These are phyloP conservation scores for Xylaria digitata DNA, from an alignment of 2,329 filamentous ascomycete species.

Conservation along the genomic window DNA sequence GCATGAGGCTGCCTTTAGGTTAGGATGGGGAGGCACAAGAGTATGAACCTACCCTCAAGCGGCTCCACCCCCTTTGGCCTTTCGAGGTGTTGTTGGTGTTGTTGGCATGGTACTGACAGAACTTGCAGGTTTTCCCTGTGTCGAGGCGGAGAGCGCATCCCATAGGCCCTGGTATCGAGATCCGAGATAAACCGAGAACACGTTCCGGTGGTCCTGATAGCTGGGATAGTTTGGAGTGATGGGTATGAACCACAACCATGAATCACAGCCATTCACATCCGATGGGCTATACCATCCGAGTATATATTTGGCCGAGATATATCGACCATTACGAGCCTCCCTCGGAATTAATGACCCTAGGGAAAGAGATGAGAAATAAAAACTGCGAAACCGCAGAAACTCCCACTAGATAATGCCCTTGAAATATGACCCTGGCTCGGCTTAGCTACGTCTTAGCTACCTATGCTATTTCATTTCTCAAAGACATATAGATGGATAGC, in stretches of 20 bases:
- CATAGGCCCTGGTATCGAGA: conserved; percentile 85
- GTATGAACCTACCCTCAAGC: conserved; percentile 61
- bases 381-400: neutral
- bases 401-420: conserved; percentile 1
- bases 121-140: conserved; percentile 65
- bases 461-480: neutral
- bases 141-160: conserved; percentile 71
- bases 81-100: neutral
- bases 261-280: neutral
- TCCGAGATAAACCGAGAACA: conserved; percentile 72
- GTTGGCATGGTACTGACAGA: conserved; percentile 15
- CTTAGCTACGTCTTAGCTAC: neutral
- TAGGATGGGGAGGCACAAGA: conserved; percentile 95
- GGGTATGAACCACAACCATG: neutral
- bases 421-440: conserved; percentile 3
- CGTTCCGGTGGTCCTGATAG: conserved; percentile 68
- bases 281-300: neutral
- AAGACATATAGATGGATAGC: conserved; percentile 2
- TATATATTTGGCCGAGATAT: neutral
- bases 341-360: neutral
- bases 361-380: neutral
- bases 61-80: neutral
- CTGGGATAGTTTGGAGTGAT: conserved; percentile 75
- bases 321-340: neutral
- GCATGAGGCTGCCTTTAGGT: conserved; percentile 90